Evolutionary conservation across 371 early-diverging fungal genomes (phyloP).

Genomic region (Mortierella sp.): DNA sequence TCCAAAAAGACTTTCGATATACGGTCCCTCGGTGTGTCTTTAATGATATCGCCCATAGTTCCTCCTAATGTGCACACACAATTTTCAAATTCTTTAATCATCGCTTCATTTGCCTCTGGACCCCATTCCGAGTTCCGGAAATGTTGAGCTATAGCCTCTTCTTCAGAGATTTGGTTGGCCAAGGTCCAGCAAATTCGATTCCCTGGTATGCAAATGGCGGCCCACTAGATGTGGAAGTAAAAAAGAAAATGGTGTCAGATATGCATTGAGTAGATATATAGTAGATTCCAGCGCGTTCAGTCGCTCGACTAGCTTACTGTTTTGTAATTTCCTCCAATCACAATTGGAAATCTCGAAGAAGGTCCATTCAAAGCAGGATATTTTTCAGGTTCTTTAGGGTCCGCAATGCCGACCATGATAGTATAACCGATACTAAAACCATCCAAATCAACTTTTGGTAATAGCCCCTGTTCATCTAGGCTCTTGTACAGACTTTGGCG

Average conservation of each 20-base stretch:
- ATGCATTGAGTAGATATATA: neutral
- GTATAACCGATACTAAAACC: slow-evolving; percentile 1
- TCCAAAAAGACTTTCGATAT: neutral
- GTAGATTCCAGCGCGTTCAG: neutral
- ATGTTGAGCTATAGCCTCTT: neutral
- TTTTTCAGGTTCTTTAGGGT: slow-evolving; percentile 2
- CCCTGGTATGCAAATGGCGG: neutral
- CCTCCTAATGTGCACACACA: neutral
- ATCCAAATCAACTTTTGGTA: slow-evolving; percentile 10
- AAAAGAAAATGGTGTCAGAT: neutral
- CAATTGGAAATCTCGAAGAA: neutral
- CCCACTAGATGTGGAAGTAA: neutral
- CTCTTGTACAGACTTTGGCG: slow-evolving; percentile 22
- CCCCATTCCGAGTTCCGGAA: slow-evolving; percentile 7
- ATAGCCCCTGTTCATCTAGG: slow-evolving; percentile 5
- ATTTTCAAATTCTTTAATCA: neutral
- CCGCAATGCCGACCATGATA: slow-evolving; percentile 11
- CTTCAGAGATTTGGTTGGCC: neutral
- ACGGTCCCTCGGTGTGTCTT: neutral
- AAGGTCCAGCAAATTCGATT: neutral
- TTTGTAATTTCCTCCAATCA: slow-evolving; percentile 5
- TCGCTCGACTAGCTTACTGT: neutral
- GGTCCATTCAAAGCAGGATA: slow-evolving; percentile 10
- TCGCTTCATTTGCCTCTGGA: neutral
- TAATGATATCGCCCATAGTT: neutral